These are phyloP conservation scores for Scedosporium dehoogii DNA, from an alignment of 2,329 filamentous ascomycete genomes.

Conservation along the genomic window DNA sequence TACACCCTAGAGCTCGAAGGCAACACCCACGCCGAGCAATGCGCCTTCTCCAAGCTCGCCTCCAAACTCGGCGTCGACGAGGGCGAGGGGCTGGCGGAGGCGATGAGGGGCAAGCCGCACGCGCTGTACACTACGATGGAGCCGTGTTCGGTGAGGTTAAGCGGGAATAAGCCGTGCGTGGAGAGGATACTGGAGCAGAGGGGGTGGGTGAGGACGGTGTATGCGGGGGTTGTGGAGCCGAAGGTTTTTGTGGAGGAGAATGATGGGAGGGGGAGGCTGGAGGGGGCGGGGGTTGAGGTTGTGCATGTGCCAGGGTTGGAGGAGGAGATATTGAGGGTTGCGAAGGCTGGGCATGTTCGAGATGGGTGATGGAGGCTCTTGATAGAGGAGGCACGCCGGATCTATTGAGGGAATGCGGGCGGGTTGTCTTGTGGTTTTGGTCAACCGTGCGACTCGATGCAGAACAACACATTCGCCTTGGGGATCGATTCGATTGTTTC, in stretches of 20 bases:
- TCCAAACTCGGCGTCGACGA: constrained; percentile 9
- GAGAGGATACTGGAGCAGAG: constrained; percentile 62
- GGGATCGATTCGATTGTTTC: too few species aligned
- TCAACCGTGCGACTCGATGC: too few species aligned
- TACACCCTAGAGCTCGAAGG: constrained; percentile 85
- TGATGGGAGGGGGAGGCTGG: constrained; percentile 59
- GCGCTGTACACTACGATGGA: constrained; percentile 88
- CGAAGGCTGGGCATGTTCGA: constrained; percentile 64
- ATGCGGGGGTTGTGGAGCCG: constrained; percentile 81
- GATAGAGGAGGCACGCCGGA: too few species aligned
- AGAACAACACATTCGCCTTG: too few species aligned
- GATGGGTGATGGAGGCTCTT: not conserved
- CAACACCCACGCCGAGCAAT: constrained; percentile 96
- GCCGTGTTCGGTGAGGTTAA: constrained; percentile 65
- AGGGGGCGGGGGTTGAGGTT: constrained; percentile 63
- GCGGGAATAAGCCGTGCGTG: constrained; percentile 67
- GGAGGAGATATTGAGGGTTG: constrained; percentile 68
- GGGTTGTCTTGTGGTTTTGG: too few species aligned
- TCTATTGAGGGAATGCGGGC: too few species aligned
- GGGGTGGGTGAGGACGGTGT: constrained; percentile 62
- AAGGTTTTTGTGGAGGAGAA: constrained; percentile 83
- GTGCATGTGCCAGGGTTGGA: constrained; percentile 67
- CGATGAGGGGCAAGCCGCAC: constrained; percentile 15
- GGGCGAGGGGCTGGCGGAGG: not conserved
- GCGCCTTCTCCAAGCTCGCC: constrained; percentile 69